Conservation (phyloP, 2,329 filamentous ascomycete genomes). For the Sarocladium oryzae region DNA sequence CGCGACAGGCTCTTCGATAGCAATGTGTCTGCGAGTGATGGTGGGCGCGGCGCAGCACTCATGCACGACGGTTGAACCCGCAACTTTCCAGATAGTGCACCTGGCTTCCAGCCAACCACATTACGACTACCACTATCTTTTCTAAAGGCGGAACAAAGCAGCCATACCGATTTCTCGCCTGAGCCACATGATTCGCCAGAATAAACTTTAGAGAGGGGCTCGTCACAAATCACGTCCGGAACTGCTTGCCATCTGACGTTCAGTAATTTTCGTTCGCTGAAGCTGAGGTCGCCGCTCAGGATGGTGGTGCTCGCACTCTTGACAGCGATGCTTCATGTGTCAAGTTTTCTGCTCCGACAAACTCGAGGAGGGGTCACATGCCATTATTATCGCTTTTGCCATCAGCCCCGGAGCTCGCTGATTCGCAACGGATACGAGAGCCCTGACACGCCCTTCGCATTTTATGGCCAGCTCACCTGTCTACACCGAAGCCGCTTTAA, state of each 20-base stretch:
- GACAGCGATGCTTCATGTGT: too few relatives aligned
- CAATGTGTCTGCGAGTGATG: not conserved
- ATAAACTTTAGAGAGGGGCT: not conserved
- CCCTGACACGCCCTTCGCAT: not conserved
- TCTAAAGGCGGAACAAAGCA: not conserved
- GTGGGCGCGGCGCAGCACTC: slow-evolving; percentile 1
- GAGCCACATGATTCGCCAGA: not conserved
- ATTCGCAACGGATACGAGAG: not conserved
- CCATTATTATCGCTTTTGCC: not conserved
- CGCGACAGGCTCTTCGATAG: too few relatives aligned
- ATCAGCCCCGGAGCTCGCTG: not conserved
- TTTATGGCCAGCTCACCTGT: not conserved
- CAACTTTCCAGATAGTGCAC: slow-evolving; percentile 7
- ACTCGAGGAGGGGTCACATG: slow-evolving; percentile 9
- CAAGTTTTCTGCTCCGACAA: not conserved
- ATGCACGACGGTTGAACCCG: slow-evolving; percentile 10
- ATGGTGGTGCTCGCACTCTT: too few relatives aligned
- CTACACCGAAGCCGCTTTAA: not conserved
- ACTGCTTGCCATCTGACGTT: not conserved
- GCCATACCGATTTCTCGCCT: not conserved
- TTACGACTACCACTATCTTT: not conserved
- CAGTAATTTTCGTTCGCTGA: not conserved
- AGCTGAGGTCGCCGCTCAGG: not conserved
- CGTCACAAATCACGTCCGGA: slow-evolving; percentile 4
- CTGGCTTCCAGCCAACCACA: not conserved